phyloP scores from a whole-genome alignment of 805 yeast genomes.

The Alloascoidea hylecoeti region DNA sequence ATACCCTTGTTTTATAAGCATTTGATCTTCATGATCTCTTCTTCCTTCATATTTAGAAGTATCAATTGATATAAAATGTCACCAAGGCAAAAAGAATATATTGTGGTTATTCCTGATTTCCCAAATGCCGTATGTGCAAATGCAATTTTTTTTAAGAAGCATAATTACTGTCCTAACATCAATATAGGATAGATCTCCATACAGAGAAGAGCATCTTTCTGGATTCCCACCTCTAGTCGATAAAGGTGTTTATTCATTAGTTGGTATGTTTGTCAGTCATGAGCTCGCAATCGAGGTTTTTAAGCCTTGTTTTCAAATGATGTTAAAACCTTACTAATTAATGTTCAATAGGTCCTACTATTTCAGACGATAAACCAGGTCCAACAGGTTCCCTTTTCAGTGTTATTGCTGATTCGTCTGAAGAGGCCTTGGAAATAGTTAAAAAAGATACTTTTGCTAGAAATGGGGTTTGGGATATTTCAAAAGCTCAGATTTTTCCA shows the following conservation, averaged over 20 bases:
- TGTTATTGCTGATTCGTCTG: conserved; percentile 41
- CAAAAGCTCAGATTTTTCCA: conserved; percentile 41
- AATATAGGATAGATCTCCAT: neutral
- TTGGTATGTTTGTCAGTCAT: too few species aligned
- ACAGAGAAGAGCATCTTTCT: neutral
- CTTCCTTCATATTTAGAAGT: too few species aligned
- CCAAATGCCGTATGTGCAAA: conserved; percentile 24
- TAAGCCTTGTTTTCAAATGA: neutral
- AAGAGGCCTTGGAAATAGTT: conserved; percentile 46
- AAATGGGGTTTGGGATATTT: conserved; percentile 57
- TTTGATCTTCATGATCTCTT: too few species aligned
- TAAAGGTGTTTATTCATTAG: neutral
- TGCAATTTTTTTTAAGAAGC: too few species aligned
- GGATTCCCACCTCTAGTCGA: neutral
- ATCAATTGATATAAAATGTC: too few species aligned
- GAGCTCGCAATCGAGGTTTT: neutral
- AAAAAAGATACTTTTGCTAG: conserved; percentile 41
- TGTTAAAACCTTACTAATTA: too few species aligned
- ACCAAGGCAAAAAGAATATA: conserved; percentile 31
- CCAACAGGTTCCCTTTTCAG: conserved; percentile 51
- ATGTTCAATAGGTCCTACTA: conserved; percentile 8
- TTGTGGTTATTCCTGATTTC: conserved; percentile 57
- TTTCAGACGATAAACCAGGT: conserved; percentile 23
- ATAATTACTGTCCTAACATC: too few species aligned
- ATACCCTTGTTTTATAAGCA: too few species aligned